Evolutionary conservation across 163 green algal species (phyloP).

Genomic region (Smithsoniella earleae): DNA sequence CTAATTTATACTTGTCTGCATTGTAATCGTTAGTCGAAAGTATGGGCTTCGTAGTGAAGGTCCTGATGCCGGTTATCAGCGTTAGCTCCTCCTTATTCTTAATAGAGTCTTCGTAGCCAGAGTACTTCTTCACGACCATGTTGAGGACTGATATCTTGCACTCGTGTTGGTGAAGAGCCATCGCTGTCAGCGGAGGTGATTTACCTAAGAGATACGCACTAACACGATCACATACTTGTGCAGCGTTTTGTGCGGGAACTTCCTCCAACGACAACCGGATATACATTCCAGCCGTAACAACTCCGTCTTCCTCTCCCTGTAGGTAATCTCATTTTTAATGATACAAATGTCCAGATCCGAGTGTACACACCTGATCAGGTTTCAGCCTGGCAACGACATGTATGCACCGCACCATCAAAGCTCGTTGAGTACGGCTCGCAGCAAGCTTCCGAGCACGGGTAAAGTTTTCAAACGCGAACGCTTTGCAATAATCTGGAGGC

Average conservation of each 20-base stretch:
- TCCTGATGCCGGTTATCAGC: conserved; percentile 66
- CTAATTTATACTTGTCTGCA: conserved; percentile 89
- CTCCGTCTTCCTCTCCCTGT: conserved; percentile 29
- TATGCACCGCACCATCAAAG: conserved; percentile 30
- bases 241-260: conserved; percentile 46
- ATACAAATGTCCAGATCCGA: too few relatives aligned
- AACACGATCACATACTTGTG: conserved; percentile 40
- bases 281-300: conserved; percentile 42
- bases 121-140: conserved; percentile 55
- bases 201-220: conserved; percentile 26
- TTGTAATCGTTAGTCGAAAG: conserved; percentile 68
- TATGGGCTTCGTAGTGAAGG: conserved; percentile 58
- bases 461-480: conserved; percentile 94
- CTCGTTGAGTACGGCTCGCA: conserved; percentile 21
- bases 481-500: conserved; percentile 74
- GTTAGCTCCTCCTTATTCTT: conserved; percentile 79
- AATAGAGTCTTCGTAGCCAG: conserved; percentile 53
- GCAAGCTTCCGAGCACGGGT: conserved; percentile 51
- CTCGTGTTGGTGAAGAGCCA: conserved; percentile 87
- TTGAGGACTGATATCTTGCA: conserved; percentile 83
- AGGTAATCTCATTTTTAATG: too few relatives aligned
- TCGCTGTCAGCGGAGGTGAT: conserved; percentile 47
- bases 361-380: not conserved
- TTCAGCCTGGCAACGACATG: not conserved
- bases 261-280: conserved; percentile 50